Evolutionary conservation across 1,139 yeast species (phyloP).

Genomic region (Scheffersomyces segobiensis): DNA sequence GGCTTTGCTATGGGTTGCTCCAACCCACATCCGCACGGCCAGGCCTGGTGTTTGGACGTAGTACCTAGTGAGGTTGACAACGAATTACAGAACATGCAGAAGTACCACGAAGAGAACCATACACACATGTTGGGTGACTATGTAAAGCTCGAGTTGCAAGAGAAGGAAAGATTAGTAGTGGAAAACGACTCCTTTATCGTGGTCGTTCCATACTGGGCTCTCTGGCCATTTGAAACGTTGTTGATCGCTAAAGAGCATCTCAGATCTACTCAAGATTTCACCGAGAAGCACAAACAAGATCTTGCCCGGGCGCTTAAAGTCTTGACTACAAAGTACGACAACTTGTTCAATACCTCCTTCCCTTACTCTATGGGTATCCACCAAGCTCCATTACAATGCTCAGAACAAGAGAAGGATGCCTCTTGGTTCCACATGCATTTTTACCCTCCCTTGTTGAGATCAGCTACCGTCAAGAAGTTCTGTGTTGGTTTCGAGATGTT

Average conservation of each 20-base stretch:
- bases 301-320: slow-evolving; percentile 56
- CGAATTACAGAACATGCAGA: slow-evolving; percentile 53
- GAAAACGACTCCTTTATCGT: slow-evolving; percentile 65
- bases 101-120: slow-evolving; percentile 46
- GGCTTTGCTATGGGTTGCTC: slow-evolving; percentile 85
- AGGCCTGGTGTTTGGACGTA: slow-evolving; percentile 73
- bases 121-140: slow-evolving; percentile 64
- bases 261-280: slow-evolving; percentile 52
- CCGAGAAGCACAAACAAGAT: slow-evolving; percentile 50
- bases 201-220: slow-evolving; percentile 83
- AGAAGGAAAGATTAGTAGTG: slow-evolving; percentile 53
- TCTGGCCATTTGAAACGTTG: slow-evolving; percentile 80
- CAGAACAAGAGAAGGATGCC: slow-evolving; percentile 34
- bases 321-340: slow-evolving; percentile 69
- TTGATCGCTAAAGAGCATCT: slow-evolving; percentile 58
- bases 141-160: slow-evolving; percentile 55
- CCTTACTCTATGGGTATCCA: slow-evolving; percentile 84
- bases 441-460: slow-evolving; percentile 74
- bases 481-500: slow-evolving; percentile 78
- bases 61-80: slow-evolving; percentile 69
- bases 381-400: slow-evolving; percentile 60
- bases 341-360: slow-evolving; percentile 66
- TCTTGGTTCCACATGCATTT: slow-evolving; percentile 79
- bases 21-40: slow-evolving; percentile 80
- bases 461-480: slow-evolving; percentile 75